Evolutionary conservation across 352 stramenopile species (phyloP).

Genomic region (Blastocystis hominis): DNA sequence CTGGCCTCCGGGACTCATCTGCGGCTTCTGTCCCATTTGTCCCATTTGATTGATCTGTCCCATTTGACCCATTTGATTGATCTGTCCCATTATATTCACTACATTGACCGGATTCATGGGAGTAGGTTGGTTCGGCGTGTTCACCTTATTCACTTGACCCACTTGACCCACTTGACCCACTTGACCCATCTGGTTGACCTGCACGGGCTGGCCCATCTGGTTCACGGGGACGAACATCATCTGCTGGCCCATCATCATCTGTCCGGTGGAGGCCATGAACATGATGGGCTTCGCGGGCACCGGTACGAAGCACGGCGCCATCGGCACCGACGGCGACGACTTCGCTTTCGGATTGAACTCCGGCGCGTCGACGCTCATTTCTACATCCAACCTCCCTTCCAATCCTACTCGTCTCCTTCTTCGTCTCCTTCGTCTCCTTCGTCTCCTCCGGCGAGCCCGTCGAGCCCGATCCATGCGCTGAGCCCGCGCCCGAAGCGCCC

Average conservation of each 20-base stretch:
- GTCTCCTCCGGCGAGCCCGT: not conserved
- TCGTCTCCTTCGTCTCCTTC: not conserved
- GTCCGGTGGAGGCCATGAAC: no score
- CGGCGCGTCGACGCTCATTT: slow-evolving; percentile 8
- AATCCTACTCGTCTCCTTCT: slow-evolving; percentile 30
- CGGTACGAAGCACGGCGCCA: not conserved
- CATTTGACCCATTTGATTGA: no score
- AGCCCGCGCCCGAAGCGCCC: not conserved
- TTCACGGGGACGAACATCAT: no score
- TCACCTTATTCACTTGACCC: no score
- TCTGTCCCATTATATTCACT: no score
- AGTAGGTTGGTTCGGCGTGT: no score
- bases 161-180: no score
- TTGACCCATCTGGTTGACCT: no score
- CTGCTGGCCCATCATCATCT: no score
- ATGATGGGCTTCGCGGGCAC: not conserved
- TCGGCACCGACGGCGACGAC: not conserved
- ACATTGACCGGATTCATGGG: no score
- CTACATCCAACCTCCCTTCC: not conserved
- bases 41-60: no score
- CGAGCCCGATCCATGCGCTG: not conserved
- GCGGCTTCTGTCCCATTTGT: not conserved
- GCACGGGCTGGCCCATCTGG: no score
- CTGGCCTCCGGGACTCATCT: not conserved
- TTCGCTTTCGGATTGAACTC: not conserved